Evolutionary conservation across 2,329 filamentous ascomycete species (phyloP).

Genomic region (Talaromyces funiculosus): DNA sequence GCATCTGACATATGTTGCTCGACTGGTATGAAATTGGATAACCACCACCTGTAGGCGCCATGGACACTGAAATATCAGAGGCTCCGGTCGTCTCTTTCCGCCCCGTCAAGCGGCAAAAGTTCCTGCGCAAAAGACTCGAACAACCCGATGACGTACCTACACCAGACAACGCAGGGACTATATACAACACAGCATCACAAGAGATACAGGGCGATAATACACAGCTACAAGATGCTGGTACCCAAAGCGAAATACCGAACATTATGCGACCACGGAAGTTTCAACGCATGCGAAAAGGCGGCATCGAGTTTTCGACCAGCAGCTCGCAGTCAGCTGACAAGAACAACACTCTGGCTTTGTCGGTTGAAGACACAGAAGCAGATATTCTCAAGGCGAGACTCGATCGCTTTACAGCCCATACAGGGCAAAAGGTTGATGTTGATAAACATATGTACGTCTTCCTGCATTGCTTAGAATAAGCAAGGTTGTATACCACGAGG

Average conservation of each 20-base stretch:
- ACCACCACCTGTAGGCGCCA: conserved; percentile 10
- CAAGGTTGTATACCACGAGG: conserved; percentile 6
- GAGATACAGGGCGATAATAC: conserved; percentile 13
- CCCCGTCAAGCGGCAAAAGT: conserved; percentile 47
- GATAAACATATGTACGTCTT: conserved; percentile 60
- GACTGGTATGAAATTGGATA: not conserved
- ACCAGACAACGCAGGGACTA: conserved; percentile 4
- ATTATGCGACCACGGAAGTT: conserved; percentile 36
- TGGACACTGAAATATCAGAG: conserved; percentile 25
- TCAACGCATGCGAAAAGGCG: conserved; percentile 34
- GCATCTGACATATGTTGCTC: not conserved
- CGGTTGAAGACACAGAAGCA: conserved; percentile 26
- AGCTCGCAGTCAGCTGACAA: conserved; percentile 21
- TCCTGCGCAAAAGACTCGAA: conserved; percentile 41
- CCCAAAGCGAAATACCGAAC: conserved; percentile 23
- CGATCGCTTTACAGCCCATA: conserved; percentile 54
- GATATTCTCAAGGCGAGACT: conserved; percentile 37
- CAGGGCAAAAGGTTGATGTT: conserved; percentile 52
- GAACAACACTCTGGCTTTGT: conserved; percentile 20
- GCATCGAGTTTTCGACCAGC: conserved; percentile 42
- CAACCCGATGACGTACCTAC: conserved; percentile 19
- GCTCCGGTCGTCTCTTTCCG: conserved; percentile 38
- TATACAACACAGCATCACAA: conserved; percentile 13
- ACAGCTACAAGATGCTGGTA: conserved; percentile 14
- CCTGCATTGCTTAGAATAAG: not conserved